Evolutionary conservation across 345 rosid genomes (phyloP), one percentile per base, ranked within the genome.

Genomic region (Eucalyptus viminalis): DNA sequence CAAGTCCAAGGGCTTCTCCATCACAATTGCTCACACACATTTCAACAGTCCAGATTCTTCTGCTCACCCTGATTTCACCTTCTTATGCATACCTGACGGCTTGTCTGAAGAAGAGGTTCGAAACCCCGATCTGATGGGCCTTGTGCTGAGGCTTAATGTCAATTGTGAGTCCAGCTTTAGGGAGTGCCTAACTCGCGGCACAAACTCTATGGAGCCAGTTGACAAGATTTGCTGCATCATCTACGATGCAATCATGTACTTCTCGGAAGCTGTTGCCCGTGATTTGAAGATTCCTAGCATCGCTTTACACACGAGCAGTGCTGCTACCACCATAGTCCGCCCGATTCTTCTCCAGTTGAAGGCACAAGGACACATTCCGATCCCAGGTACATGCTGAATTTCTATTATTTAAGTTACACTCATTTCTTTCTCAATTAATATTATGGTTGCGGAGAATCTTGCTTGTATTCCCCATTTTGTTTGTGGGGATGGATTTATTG

Each of bases 1-100:
- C 56, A 90, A 95, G 86, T 91, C 92, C 12, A 93, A 89, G 16
- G 97, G 96, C 12, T 96, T 94, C 92, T 91, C 94, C 58, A 93
- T 97, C 89, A 93, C 96, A 10, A 86, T 96, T 80, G 90, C 92
- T 89, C 95, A 92, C 87, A 88, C 94, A 27, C 80, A 76, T 15
- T 89, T 91, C 91, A 92, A 93, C 88, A 90, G 91, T 37, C 96
- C 94, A 5, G 47, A 90, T 45, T 86, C 94, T 2, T 37, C 89
- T 9, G 43, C 49, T 86, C 92, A 93, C 86, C 97, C 93, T 5
- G 69, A 91, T 8, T 89, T 95, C 85, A 40, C 44, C 19, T 95
- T 94, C 91, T 24, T 88, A 40, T 62, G 91, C 31, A 54, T 94
- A 49, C 60, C 90, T 7, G 94, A 95, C 37, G 91, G 91, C 87